Evolutionary conservation across 2,329 filamentous ascomycete species (phyloP).

Genomic region (Chaetomiaceae sp.): DNA sequence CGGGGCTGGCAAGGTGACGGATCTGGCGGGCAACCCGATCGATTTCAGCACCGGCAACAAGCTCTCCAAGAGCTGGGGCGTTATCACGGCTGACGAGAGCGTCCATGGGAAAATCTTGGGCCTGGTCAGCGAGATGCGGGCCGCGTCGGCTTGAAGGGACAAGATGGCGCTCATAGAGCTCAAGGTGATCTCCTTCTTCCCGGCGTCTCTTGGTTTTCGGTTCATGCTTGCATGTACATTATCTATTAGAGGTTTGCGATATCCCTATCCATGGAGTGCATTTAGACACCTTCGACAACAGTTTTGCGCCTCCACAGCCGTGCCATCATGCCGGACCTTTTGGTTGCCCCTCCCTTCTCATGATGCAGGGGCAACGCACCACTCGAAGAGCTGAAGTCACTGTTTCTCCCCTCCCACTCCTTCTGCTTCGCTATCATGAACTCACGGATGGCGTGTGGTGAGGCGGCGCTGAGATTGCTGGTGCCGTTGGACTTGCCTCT

Average conservation of each 20-base stretch:
- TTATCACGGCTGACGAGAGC: constrained; percentile 23
- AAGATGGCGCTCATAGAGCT: neutral
- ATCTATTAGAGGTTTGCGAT: too few species aligned
- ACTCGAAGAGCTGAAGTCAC: neutral
- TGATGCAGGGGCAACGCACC: constrained; percentile 19
- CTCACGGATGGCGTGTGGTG: constrained; percentile 18
- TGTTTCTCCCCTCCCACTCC: constrained; percentile 17
- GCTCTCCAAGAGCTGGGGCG: constrained; percentile 19
- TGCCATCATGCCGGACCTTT: neutral
- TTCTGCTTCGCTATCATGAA: constrained; percentile 24
- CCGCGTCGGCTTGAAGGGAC: neutral
- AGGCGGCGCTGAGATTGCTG: constrained; percentile 15
- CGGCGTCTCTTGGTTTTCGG: too few species aligned
- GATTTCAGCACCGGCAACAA: constrained; percentile 22
- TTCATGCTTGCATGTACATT: too few species aligned
- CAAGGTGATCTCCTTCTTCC: too few species aligned
- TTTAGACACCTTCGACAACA: neutral
- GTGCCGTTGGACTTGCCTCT: neutral
- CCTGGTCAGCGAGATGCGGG: constrained; percentile 16
- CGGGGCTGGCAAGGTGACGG: constrained; percentile 22
- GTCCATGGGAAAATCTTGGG: constrained; percentile 18
- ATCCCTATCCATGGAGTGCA: neutral
- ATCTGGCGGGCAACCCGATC: constrained; percentile 19
- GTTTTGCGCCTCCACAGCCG: constrained; percentile 17
- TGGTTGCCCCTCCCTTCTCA: neutral